Conservation (phyloP, 257 asterid genomes). For the Solanum medicagineum region DNA sequence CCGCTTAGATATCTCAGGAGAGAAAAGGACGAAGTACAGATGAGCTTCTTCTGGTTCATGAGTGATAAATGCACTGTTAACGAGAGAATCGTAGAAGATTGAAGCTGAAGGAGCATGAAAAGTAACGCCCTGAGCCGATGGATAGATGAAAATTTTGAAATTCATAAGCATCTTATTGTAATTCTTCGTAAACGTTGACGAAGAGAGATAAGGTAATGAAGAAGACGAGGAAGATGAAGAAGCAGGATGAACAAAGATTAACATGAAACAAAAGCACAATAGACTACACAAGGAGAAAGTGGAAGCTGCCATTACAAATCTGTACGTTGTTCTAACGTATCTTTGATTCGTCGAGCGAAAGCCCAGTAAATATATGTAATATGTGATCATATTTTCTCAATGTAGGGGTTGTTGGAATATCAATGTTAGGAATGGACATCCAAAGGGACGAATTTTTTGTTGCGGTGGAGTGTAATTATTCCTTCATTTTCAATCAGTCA, state of each 20-base stretch:
- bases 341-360: neutral
- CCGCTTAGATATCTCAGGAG: conserved; percentile 54
- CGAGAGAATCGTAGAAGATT: conserved; percentile 46
- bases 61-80: conserved; percentile 48
- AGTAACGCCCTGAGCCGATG: conserved; percentile 25
- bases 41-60: conserved; percentile 52
- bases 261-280: conserved; percentile 11
- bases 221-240: neutral
- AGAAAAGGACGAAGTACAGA: conserved; percentile 66
- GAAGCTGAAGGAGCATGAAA: conserved; percentile 32
- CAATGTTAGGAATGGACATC: neutral
- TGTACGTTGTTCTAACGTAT: too few relatives aligned
- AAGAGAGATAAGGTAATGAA: conserved; percentile 49
- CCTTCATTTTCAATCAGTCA: too few relatives aligned
- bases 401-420: neutral
- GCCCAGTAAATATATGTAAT: neutral
- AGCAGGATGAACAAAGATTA: neutral
- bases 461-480: too few relatives aligned
- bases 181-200: conserved; percentile 36
- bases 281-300: neutral
- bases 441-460: neutral
- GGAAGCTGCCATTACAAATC: conserved; percentile 17
- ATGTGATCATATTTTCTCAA: too few relatives aligned
- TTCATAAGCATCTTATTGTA: conserved; percentile 51
- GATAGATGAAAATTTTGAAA: conserved; percentile 59